Evolutionary conservation across 1,139 yeast genomes (phyloP).

Genomic region (Blastobotrys elegans): DNA sequence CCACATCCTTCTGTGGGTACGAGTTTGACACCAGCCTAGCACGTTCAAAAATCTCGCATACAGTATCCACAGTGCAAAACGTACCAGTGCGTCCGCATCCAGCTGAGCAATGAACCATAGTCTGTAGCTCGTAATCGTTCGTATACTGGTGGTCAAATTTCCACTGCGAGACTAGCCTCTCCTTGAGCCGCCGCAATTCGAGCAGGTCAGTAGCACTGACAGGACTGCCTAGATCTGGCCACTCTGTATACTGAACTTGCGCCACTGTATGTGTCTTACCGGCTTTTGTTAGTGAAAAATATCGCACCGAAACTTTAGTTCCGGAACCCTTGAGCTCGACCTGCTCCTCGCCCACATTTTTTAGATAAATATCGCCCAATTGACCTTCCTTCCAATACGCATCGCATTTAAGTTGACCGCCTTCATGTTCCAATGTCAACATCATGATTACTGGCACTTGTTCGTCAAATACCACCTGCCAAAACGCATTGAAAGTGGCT

Average conservation of each 20-base stretch:
- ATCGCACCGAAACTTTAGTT: slow-evolving; percentile 23
- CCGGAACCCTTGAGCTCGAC: slow-evolving; percentile 15
- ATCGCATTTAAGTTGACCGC: slow-evolving; percentile 51
- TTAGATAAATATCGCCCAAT: slow-evolving; percentile 27
- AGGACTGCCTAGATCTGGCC: slow-evolving; percentile 84
- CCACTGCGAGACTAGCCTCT: slow-evolving; percentile 17
- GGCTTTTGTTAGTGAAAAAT: slow-evolving; percentile 17
- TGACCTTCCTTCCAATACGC: slow-evolving; percentile 46
- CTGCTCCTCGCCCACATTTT: slow-evolving; percentile 18
- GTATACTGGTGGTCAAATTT: neutral
- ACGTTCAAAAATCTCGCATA: slow-evolving; percentile 41
- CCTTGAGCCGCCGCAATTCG: slow-evolving; percentile 48
- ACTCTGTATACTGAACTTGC: slow-evolving; percentile 65
- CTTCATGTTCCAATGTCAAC: slow-evolving; percentile 54
- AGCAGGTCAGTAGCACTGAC: slow-evolving; percentile 48
- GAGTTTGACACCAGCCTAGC: slow-evolving; percentile 8
- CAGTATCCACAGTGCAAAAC: slow-evolving; percentile 67
- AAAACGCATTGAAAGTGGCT: slow-evolving; percentile 72
- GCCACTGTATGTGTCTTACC: slow-evolving; percentile 36
- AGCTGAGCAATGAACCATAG: slow-evolving; percentile 81
- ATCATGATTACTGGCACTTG: slow-evolving; percentile 62
- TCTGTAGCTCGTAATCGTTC: slow-evolving; percentile 27
- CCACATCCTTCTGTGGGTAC: slow-evolving; percentile 41
- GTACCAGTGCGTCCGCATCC: slow-evolving; percentile 94
- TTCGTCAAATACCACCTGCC: slow-evolving; percentile 67